Conservation (phyloP, 768 basidiomycete genomes). For the Cystobasidium tubakii region DNA sequence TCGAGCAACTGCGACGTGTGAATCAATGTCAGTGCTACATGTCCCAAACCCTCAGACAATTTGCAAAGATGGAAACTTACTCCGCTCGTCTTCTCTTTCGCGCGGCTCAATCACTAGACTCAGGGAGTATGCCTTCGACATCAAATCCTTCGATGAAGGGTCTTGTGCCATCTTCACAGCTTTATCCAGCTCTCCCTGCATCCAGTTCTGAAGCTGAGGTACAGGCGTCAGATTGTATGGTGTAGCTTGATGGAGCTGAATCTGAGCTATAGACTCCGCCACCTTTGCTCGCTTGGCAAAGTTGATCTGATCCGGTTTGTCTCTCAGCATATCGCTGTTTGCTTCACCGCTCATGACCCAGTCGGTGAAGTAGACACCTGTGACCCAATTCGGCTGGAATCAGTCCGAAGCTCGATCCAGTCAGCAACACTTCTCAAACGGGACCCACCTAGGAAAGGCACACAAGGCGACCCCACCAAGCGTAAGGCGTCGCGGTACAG, state of each 20-base stretch:
- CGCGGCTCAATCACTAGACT: conserved; percentile 31
- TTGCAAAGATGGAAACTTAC: background rate
- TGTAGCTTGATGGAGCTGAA: conserved; percentile 88
- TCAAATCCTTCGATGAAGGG: conserved; percentile 27
- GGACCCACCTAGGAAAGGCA: conserved; percentile 86
- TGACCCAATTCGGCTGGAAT: no score
- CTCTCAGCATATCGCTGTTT: conserved; percentile 68
- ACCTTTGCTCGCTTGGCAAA: conserved; percentile 92
- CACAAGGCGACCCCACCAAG: conserved; percentile 80
- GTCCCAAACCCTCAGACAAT: background rate
- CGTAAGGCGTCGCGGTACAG: conserved; percentile 82
- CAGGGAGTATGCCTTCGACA: conserved; percentile 14
- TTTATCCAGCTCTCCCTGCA: conserved; percentile 68
- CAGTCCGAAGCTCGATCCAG: background rate
- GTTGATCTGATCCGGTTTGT: conserved; percentile 64
- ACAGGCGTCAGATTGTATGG: conserved; percentile 78
- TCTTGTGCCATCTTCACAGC: background rate
- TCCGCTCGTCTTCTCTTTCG: conserved; percentile 35
- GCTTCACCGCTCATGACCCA: conserved; percentile 98
- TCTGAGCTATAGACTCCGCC: conserved; percentile 93
- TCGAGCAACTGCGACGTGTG: conserved; percentile 14
- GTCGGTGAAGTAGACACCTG: conserved; percentile 91
- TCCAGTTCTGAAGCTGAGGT: conserved; percentile 62
- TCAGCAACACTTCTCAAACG: no score
- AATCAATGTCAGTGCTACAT: background rate